Conservation (phyloP, 2,329 filamentous ascomycete genomes). For the Drechslerella dactyloides region DNA sequence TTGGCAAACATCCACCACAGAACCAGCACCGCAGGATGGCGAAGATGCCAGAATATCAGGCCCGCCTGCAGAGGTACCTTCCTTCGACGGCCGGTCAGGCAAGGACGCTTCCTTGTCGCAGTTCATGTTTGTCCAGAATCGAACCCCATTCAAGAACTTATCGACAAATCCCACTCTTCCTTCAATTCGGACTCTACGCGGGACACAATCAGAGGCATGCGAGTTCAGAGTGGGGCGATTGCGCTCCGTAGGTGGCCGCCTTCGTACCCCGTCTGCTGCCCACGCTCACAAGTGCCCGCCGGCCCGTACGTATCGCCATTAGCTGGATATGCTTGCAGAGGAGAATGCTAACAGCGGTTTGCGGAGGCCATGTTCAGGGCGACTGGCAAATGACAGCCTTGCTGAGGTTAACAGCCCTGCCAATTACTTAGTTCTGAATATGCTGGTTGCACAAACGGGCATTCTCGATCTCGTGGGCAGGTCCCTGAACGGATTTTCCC, state of each 20-base stretch:
- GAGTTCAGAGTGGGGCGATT: conserved; percentile 33
- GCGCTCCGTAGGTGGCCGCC: background rate
- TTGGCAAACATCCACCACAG: conserved; percentile 4
- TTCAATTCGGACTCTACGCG: too few species aligned
- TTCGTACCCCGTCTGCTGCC: conserved; percentile 8
- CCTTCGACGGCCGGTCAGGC: conserved; percentile 38
- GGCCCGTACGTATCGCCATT: conserved; percentile 25
- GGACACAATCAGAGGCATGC: conserved; percentile 19
- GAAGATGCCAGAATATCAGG: conserved; percentile 36
- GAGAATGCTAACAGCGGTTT: conserved; percentile 9
- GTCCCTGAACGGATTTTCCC: conserved; percentile 35
- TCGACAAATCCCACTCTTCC: background rate
- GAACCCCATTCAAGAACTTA: background rate
- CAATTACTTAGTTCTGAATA: background rate
- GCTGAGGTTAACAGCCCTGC: conserved; percentile 36
- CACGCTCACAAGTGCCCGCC: conserved; percentile 36
- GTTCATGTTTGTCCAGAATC: background rate
- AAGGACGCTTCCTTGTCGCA: conserved; percentile 4
- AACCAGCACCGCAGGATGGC: conserved; percentile 19
- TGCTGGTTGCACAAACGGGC: conserved; percentile 44
- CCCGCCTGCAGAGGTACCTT: conserved; percentile 39
- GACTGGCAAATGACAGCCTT: conserved; percentile 16
- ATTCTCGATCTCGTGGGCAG: conserved; percentile 29
- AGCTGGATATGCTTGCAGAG: background rate
- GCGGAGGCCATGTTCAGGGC: conserved; percentile 27